phyloP scores from a whole-genome alignment of 1,284 basidiomycete genomes.

The Sparassis latifolia region DNA sequence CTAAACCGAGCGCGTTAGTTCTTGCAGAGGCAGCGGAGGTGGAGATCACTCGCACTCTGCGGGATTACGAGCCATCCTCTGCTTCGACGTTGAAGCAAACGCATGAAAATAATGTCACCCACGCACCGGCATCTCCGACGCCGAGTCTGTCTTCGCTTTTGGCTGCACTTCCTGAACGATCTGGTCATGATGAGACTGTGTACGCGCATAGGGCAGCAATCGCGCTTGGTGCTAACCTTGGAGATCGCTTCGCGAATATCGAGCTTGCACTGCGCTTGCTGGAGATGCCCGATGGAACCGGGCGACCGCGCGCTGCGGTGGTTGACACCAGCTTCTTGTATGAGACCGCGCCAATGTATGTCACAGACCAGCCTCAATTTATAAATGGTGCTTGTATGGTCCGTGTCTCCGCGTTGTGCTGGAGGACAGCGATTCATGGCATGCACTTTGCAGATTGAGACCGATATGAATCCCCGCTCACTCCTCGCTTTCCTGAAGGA shows the following conservation, averaged over 20 bases:
- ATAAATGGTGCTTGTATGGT: constrained; percentile 90
- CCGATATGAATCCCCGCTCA: constrained; percentile 55
- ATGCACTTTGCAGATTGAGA: constrained; percentile 52
- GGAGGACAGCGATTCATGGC: neutral
- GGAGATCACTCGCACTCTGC: constrained; percentile 42
- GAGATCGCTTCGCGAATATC: constrained; percentile 84
- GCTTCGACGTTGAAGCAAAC: neutral
- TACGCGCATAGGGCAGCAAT: constrained; percentile 47
- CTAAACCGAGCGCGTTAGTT: constrained; percentile 75
- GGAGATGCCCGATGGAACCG: constrained; percentile 34
- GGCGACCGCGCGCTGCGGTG: constrained; percentile 33
- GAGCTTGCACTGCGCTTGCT: constrained; percentile 64
- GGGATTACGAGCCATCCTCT: constrained; percentile 22
- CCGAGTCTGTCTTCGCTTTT: constrained; percentile 1
- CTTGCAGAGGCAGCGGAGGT: constrained; percentile 63
- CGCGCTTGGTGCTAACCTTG: constrained; percentile 88
- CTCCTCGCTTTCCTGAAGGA: constrained; percentile 69
- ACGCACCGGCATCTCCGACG: constrained; percentile 1
- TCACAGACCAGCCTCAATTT: constrained; percentile 84
- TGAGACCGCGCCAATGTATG: constrained; percentile 94
- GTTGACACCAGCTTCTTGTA: constrained; percentile 89
- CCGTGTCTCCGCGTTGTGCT: constrained; percentile 19
- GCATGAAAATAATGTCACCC: neutral
- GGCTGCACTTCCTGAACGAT: neutral
- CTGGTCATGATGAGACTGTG: neutral